Evolutionary conservation across 495 filamentous ascomycete species (phyloP).

Genomic region (Tetracladium marchalianum): DNA sequence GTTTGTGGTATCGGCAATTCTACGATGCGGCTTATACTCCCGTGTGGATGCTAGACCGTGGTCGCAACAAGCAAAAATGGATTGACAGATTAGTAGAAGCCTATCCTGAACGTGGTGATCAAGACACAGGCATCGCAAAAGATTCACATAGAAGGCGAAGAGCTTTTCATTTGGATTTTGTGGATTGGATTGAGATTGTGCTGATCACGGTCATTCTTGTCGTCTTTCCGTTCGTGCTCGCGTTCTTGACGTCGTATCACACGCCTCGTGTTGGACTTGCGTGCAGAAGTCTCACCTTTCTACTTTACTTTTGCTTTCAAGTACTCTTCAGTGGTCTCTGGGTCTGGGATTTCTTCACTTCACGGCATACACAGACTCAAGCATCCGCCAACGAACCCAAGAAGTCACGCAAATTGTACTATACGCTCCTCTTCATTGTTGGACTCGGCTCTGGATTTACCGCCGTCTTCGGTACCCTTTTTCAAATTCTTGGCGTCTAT

Average conservation of each 20-base stretch:
- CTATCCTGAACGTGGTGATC: conserved; percentile 4
- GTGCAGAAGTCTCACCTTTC: conserved; percentile 31
- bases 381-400: background rate
- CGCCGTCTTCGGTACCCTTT: conserved; percentile 1
- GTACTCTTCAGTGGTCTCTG: conserved; percentile 25
- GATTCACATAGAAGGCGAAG: conserved; percentile 11
- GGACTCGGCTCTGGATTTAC: background rate
- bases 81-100: conserved; percentile 2
- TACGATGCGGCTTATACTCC: conserved; percentile 20
- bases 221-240: conserved; percentile 25
- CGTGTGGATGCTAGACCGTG: conserved; percentile 23
- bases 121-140: conserved; percentile 12
- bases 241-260: conserved; percentile 29
- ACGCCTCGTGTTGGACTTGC: conserved; percentile 32
- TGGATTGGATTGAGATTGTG: conserved; percentile 22
- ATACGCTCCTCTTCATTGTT: background rate
- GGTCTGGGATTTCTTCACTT: conserved; percentile 13
- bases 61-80: conserved; percentile 18
- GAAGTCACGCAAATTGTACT: background rate
- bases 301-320: conserved; percentile 31
- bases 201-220: conserved; percentile 20
- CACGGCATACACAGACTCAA: background rate
- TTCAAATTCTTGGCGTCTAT: conserved; percentile 7
- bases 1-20: conserved; percentile 2
- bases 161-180: conserved; percentile 10